Conservation (phyloP, 306 rosid genomes). For the Sicyos edulis region DNA sequence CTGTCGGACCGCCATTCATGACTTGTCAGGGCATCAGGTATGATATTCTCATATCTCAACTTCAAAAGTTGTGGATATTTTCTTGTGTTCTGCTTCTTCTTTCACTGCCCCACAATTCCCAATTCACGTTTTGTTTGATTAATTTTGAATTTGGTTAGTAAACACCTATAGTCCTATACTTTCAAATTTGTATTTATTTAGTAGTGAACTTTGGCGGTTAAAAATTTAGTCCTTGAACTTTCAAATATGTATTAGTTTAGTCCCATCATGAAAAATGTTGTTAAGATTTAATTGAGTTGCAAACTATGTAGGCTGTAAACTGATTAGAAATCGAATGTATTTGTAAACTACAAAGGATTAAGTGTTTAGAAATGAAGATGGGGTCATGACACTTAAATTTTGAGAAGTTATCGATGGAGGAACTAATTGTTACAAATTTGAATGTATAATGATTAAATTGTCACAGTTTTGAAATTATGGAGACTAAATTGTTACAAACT, state of each 20-base stretch:
- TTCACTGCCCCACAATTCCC: not conserved
- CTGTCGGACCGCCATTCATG: conserved; percentile 67
- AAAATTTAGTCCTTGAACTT: not conserved
- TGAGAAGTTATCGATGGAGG: not conserved
- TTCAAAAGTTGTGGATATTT: not conserved
- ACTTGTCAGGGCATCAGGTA: conserved; percentile 50
- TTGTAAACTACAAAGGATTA: not conserved
- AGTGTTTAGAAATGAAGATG: not conserved
- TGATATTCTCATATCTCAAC: not conserved
- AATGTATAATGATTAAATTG: not conserved
- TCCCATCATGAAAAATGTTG: not conserved
- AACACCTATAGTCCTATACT: not conserved
- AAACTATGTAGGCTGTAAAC: not conserved
- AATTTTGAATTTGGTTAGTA: not conserved
- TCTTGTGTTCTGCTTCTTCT: not conserved
- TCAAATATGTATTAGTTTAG: too few relatives aligned
- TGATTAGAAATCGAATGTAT: not conserved
- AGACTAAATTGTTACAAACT: not conserved
- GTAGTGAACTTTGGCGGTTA: not conserved
- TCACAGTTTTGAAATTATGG: not conserved
- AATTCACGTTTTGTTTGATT: not conserved
- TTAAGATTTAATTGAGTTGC: not conserved
- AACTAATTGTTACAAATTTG: not conserved
- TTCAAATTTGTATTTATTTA: not conserved
- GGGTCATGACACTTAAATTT: not conserved